Evolutionary conservation across 2,329 filamentous ascomycete species (phyloP).

Genomic region (Colletotrichum sp.): DNA sequence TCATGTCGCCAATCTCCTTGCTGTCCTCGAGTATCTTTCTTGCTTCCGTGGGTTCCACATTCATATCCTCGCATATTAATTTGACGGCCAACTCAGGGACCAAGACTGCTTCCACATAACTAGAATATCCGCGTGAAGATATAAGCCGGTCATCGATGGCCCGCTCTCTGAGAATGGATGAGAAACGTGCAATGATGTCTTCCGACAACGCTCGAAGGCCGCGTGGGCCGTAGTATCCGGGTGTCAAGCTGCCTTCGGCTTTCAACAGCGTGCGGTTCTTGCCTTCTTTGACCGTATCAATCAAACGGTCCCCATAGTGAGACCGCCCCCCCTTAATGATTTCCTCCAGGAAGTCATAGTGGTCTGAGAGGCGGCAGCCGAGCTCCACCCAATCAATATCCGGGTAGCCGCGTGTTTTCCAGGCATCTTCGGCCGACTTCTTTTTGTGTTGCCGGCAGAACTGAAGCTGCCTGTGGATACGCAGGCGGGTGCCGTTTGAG

Average conservation of each 20-base stretch:
- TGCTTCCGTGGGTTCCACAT: constrained; percentile 46
- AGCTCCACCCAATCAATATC: constrained; percentile 72
- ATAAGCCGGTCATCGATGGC: constrained; percentile 70
- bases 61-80: constrained; percentile 63
- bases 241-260: constrained; percentile 63
- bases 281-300: constrained; percentile 59
- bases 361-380: constrained; percentile 59
- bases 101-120: constrained; percentile 76
- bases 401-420: constrained; percentile 67
- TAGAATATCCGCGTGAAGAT: constrained; percentile 68
- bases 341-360: constrained; percentile 59
- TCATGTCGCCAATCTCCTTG: constrained; percentile 67
- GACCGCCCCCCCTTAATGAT: constrained; percentile 67
- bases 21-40: constrained; percentile 69
- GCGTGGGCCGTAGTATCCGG: constrained; percentile 84
- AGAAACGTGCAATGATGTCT: constrained; percentile 66
- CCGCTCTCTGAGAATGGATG: constrained; percentile 62
- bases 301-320: constrained; percentile 64
- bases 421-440: constrained; percentile 53
- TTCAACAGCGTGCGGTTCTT: constrained; percentile 65
- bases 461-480: constrained; percentile 60
- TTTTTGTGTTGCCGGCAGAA: constrained; percentile 71
- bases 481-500: constrained; percentile 52
- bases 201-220: constrained; percentile 77
- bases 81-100: constrained; percentile 72